Conservation (phyloP, 805 yeast species). For the Sungouiozyma intestinalis region DNA sequence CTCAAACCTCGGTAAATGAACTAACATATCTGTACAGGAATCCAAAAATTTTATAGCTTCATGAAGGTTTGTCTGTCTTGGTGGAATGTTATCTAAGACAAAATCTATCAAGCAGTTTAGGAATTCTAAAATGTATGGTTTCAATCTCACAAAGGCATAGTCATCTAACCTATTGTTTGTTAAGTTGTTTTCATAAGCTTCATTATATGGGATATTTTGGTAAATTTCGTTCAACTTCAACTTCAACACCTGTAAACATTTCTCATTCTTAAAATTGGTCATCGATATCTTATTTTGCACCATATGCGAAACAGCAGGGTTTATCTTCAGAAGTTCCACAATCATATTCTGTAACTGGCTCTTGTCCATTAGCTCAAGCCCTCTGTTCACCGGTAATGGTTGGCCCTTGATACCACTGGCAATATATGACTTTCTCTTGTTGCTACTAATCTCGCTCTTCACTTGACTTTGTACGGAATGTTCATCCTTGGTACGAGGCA, state of each 20-base stretch:
- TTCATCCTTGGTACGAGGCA: neutral
- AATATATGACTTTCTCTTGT: neutral
- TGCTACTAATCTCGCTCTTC: neutral
- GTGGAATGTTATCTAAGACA: conserved; percentile 25
- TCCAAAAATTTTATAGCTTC: conserved; percentile 24
- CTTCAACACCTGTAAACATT: conserved; percentile 14
- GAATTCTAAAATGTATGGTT: conserved; percentile 23
- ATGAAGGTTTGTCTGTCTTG: conserved; percentile 18
- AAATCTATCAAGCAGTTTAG: conserved; percentile 27
- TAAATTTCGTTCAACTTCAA: conserved; percentile 16
- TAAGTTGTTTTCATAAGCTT: conserved; percentile 9
- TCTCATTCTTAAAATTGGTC: conserved; percentile 16
- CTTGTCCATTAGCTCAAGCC: conserved; percentile 26
- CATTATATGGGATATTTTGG: conserved; percentile 23
- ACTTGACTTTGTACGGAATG: neutral
- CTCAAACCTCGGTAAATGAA: conserved; percentile 24
- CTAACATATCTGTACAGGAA: conserved; percentile 21
- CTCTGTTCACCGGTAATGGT: conserved; percentile 23
- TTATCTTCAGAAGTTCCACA: conserved; percentile 5
- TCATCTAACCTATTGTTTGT: conserved; percentile 17
- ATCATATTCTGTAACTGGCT: conserved; percentile 19
- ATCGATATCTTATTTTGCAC: conserved; percentile 2
- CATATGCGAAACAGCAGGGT: conserved; percentile 20
- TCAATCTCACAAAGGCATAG: conserved; percentile 29
- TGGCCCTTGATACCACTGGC: conserved; percentile 14